These are phyloP conservation scores for Ehretia macrophylla DNA, from an alignment of 257 asterid species.

Conservation along the genomic window DNA sequence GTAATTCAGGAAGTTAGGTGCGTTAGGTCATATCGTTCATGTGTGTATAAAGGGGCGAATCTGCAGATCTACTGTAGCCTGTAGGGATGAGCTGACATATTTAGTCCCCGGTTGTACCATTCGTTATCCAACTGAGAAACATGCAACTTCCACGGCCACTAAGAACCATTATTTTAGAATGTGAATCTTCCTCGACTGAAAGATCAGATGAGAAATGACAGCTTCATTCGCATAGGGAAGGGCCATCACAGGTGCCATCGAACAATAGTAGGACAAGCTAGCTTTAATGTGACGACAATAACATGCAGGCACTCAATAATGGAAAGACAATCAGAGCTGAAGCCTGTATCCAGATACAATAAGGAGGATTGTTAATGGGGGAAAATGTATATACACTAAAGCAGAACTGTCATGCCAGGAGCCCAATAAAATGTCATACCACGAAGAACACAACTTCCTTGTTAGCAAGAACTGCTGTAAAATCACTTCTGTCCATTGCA, in stretches of 20 bases:
- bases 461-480: constrained; percentile 59
- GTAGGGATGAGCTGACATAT: neutral
- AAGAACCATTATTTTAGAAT: neutral
- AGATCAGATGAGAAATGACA: neutral
- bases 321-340: constrained; percentile 68
- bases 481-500: constrained; percentile 44
- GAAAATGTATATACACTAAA: neutral
- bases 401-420: neutral
- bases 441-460: constrained; percentile 70
- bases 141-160: neutral
- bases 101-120: neutral
- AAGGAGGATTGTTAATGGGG: constrained; percentile 8
- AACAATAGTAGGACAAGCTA: constrained; percentile 26
- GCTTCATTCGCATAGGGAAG: neutral
- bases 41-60: neutral
- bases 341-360: constrained; percentile 42
- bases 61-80: neutral
- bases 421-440: constrained; percentile 34
- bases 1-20: neutral
- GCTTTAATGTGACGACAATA: constrained; percentile 41
- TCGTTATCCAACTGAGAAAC: neutral
- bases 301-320: constrained; percentile 41
- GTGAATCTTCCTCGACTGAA: neutral
- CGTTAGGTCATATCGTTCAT: neutral
- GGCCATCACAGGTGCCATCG: constrained; percentile 15